These are phyloP conservation scores for Colletotrichum tropicale DNA, from an alignment of 2,329 filamentous ascomycete species.

Conservation along the genomic window DNA sequence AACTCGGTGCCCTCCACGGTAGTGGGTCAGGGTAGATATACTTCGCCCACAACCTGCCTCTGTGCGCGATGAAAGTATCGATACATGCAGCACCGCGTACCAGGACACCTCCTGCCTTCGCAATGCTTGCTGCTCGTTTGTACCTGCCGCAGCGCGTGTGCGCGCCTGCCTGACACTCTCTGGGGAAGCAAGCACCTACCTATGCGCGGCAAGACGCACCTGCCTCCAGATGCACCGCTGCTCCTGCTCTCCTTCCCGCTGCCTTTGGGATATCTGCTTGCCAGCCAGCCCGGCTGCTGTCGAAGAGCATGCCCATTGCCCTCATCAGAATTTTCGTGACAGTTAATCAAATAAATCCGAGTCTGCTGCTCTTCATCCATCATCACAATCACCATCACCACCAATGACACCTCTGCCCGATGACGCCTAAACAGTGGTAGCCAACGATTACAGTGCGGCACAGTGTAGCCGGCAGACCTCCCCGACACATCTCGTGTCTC, in stretches of 20 bases:
- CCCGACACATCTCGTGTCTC: slow-evolving; percentile 17
- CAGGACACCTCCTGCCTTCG: neutral
- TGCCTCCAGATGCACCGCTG: neutral
- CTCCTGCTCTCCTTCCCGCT: neutral
- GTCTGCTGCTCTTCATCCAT: neutral
- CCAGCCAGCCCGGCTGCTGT: neutral
- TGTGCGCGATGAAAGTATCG: neutral
- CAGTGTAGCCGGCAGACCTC: neutral
- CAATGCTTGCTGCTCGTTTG: neutral
- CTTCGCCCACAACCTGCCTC: too few species aligned
- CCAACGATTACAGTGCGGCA: neutral
- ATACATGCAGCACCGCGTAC: neutral
- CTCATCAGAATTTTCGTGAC: neutral
- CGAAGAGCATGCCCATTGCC: neutral
- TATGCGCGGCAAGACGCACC: neutral
- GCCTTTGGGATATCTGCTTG: neutral
- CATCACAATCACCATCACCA: neutral
- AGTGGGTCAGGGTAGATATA: neutral
- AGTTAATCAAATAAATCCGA: neutral
- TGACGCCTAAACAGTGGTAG: neutral
- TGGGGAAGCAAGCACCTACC: neutral
- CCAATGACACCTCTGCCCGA: neutral
- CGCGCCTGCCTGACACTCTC: slow-evolving; percentile 7
- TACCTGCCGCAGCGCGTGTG: slow-evolving; percentile 5
- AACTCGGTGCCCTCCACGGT: neutral